These are phyloP conservation scores for Plasmopara viticola DNA, from an alignment of 352 stramenopile genomes.

Conservation along the genomic window DNA sequence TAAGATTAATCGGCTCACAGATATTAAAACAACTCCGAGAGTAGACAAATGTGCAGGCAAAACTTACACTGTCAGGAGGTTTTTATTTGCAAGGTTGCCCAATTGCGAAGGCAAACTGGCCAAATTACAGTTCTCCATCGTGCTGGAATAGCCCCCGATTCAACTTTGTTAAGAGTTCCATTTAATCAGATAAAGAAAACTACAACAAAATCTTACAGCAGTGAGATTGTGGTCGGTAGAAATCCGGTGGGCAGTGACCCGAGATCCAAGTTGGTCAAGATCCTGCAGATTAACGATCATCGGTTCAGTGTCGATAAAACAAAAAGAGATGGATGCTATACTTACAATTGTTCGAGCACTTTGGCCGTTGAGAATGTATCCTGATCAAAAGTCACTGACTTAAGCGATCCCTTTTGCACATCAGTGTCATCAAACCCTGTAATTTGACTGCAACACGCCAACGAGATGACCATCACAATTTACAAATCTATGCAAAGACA, in stretches of 20 bases:
- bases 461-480: slow-evolving; percentile 8
- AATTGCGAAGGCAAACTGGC: slow-evolving; percentile 42
- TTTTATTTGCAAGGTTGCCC: slow-evolving; percentile 33
- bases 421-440: slow-evolving; percentile 52
- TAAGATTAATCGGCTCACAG: slow-evolving; percentile 6
- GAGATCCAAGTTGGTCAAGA: slow-evolving; percentile 58
- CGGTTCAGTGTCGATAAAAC: not conserved
- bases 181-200: slow-evolving; percentile 2
- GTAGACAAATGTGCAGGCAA: not conserved
- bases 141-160: slow-evolving; percentile 22
- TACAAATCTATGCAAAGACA: not conserved
- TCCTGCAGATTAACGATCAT: slow-evolving; percentile 17
- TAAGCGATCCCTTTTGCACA: slow-evolving; percentile 54
- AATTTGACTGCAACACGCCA: slow-evolving; percentile 44
- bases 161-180: not conserved
- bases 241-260: slow-evolving; percentile 36
- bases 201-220: slow-evolving; percentile 24
- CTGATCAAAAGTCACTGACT: slow-evolving; percentile 41
- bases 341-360: slow-evolving; percentile 42
- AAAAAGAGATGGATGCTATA: slow-evolving; percentile 2
- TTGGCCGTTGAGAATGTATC: slow-evolving; percentile 38
- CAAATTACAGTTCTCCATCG: slow-evolving; percentile 68
- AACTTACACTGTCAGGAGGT: slow-evolving; percentile 49
- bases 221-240: slow-evolving; percentile 40
- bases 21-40: not conserved